Evolutionary conservation across 176 grass and related monocot species (phyloP).

Genomic region (Carex pumila): DNA sequence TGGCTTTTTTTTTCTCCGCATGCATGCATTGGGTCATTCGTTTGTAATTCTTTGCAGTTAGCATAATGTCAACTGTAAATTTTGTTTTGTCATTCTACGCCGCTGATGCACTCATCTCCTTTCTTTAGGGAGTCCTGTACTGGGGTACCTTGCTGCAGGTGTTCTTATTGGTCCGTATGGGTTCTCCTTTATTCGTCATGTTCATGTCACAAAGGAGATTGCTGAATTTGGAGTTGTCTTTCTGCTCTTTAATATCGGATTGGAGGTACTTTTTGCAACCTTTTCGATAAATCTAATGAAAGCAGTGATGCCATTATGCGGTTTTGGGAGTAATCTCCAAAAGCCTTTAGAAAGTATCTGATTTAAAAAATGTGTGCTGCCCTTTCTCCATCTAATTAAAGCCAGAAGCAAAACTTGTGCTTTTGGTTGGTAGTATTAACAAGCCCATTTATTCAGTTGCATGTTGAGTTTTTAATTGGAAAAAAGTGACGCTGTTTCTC

Average conservation of each 20-base stretch:
- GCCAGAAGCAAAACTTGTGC: constrained; percentile 3
- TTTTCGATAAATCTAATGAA: constrained; percentile 11
- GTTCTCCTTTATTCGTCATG: constrained; percentile 85
- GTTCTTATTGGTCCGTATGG: constrained; percentile 95
- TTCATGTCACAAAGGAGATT: constrained; percentile 95
- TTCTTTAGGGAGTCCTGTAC: constrained; percentile 79
- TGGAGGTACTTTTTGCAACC: constrained; percentile 63
- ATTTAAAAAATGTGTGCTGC: not conserved
- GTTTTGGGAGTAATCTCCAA: not conserved
- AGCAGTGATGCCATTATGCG: not conserved
- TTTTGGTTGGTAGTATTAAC: not conserved
- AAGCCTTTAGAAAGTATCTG: not conserved
- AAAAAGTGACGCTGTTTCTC: not conserved
- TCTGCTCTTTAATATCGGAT: constrained; percentile 97
- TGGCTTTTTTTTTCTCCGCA: not conserved
- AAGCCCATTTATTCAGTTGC: not conserved
- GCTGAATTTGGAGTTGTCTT: constrained; percentile 99
- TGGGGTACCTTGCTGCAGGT: constrained; percentile 95
- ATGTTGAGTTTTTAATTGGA: not conserved
- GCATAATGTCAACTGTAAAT: not conserved
- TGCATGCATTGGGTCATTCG: not conserved
- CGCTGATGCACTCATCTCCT: constrained; percentile 3
- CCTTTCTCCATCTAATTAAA: not conserved
- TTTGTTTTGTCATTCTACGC: not conserved
- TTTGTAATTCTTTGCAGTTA: not conserved